Conservation (phyloP, 352 stramenopile genomes). For the Pythium inflatum region DNA sequence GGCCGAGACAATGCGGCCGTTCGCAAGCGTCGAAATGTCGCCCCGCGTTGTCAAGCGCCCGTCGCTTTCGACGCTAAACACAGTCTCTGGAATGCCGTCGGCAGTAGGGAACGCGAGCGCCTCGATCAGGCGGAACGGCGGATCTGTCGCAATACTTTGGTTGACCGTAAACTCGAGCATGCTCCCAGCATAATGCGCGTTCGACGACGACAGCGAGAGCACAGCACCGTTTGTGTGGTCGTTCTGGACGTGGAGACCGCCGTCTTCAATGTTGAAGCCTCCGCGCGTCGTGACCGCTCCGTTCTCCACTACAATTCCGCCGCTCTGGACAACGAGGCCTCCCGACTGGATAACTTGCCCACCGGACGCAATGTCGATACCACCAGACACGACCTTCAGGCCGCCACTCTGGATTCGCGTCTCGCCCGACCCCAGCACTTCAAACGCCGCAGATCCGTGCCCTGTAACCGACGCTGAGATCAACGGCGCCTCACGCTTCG, state of each 20-base stretch:
- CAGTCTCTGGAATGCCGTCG: slow-evolving; percentile 20
- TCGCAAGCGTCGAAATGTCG: slow-evolving; percentile 50
- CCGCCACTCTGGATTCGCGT: slow-evolving; percentile 62
- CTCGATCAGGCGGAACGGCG: slow-evolving; percentile 59
- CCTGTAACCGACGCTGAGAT: slow-evolving; percentile 21
- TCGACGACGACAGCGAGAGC: slow-evolving; percentile 48
- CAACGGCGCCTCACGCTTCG: background rate
- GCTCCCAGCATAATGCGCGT: slow-evolving; percentile 54
- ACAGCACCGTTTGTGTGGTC: slow-evolving; percentile 48
- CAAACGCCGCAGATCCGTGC: slow-evolving; percentile 48
- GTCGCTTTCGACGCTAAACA: slow-evolving; percentile 54
- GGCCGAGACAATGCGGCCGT: slow-evolving; percentile 51
- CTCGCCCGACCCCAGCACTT: slow-evolving; percentile 54
- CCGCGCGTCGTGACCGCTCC: slow-evolving; percentile 55
- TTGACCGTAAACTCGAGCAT: slow-evolving; percentile 56
- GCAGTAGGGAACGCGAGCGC: slow-evolving; percentile 14
- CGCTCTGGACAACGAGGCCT: slow-evolving; percentile 56
- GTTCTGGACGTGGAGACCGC: slow-evolving; percentile 56
- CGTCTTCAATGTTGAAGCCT: slow-evolving; percentile 66
- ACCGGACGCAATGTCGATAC: slow-evolving; percentile 57
- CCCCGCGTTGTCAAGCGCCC: slow-evolving; percentile 53
- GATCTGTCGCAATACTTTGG: slow-evolving; percentile 30
- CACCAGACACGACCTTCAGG: slow-evolving; percentile 53
- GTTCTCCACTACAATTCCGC: slow-evolving; percentile 57
- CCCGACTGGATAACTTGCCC: slow-evolving; percentile 65